These are phyloP conservation scores for Gastrodia elata DNA, from an alignment of 106 monocot species.

Conservation along the genomic window DNA sequence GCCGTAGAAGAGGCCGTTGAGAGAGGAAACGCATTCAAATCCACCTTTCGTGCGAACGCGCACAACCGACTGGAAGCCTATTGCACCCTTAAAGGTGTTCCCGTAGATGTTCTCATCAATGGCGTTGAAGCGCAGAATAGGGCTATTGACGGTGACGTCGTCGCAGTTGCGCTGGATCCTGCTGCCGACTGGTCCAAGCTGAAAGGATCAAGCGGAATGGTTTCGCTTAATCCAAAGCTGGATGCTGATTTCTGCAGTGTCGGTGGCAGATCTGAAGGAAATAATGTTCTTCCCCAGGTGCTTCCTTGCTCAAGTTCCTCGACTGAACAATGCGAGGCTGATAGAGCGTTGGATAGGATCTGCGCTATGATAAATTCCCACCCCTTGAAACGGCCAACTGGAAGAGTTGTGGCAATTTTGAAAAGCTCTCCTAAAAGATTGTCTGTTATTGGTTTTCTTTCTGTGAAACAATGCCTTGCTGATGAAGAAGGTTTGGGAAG, in stretches of 20 bases:
- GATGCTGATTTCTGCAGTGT: constrained; percentile 3
- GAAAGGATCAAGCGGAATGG: constrained; percentile 41
- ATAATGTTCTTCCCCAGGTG: not conserved
- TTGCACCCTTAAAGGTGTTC: constrained; percentile 69
- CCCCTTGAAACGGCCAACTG: constrained; percentile 79
- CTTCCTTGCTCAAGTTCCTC: not conserved
- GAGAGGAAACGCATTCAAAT: constrained; percentile 67
- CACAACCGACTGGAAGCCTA: constrained; percentile 73
- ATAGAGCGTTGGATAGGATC: constrained; percentile 43
- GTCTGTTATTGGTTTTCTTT: constrained; percentile 72
- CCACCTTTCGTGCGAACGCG: constrained; percentile 78
- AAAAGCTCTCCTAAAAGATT: constrained; percentile 55
- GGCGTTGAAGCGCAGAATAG: constrained; percentile 69
- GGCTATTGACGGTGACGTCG: constrained; percentile 87
- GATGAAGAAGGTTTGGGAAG: constrained; percentile 13
- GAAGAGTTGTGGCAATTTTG: constrained; percentile 65
- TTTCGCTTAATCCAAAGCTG: constrained; percentile 11
- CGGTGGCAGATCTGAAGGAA: constrained; percentile 2
- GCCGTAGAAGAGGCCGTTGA: constrained; percentile 50
- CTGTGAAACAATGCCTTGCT: constrained; percentile 10
- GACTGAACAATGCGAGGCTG: constrained; percentile 20
- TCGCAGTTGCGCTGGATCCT: constrained; percentile 80
- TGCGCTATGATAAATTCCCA: constrained; percentile 34
- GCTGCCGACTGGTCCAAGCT: constrained; percentile 50
- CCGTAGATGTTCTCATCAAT: constrained; percentile 65